phyloP scores from a whole-genome alignment of 495 filamentous ascomycete genomes.

The Penicillium soppii region DNA sequence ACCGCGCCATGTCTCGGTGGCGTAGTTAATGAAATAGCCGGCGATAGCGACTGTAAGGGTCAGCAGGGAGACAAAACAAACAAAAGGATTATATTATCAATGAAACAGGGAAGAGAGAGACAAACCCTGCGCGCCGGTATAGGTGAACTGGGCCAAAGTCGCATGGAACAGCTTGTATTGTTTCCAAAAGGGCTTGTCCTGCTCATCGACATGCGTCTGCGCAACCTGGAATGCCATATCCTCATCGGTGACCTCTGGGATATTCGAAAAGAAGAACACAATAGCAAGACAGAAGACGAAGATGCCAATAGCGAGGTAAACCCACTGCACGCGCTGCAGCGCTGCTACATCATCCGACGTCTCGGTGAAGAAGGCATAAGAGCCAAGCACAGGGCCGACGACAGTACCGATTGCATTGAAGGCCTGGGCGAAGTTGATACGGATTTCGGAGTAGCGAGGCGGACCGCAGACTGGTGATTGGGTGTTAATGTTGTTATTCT shows the following conservation, averaged over 20 bases:
- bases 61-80: neutral
- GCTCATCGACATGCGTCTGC: slow-evolving; percentile 41
- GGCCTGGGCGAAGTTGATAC: slow-evolving; percentile 67
- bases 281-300: slow-evolving; percentile 63
- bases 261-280: slow-evolving; percentile 44
- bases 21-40: slow-evolving; percentile 64
- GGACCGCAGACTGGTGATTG: slow-evolving; percentile 56
- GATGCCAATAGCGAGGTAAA: slow-evolving; percentile 70
- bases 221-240: slow-evolving; percentile 56
- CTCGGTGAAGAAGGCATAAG: slow-evolving; percentile 64
- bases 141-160: slow-evolving; percentile 70
- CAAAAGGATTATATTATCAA: neutral
- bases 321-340: slow-evolving; percentile 67
- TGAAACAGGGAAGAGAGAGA: neutral
- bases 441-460: slow-evolving; percentile 51
- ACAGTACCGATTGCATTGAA: slow-evolving; percentile 69
- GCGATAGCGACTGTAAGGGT: slow-evolving; percentile 56
- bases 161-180: slow-evolving; percentile 60
- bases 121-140: slow-evolving; percentile 63
- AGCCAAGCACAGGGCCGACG: slow-evolving; percentile 63
- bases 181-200: slow-evolving; percentile 45
- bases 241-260: slow-evolving; percentile 57
- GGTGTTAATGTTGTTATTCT: too few species aligned
- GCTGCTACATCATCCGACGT: slow-evolving; percentile 48
- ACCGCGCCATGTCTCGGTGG: slow-evolving; percentile 39